Evolutionary conservation across 108 stramenopile genomes (phyloP), one percentile per base, ranked within the genome.

Genomic region (Ochromonas danica): DNA sequence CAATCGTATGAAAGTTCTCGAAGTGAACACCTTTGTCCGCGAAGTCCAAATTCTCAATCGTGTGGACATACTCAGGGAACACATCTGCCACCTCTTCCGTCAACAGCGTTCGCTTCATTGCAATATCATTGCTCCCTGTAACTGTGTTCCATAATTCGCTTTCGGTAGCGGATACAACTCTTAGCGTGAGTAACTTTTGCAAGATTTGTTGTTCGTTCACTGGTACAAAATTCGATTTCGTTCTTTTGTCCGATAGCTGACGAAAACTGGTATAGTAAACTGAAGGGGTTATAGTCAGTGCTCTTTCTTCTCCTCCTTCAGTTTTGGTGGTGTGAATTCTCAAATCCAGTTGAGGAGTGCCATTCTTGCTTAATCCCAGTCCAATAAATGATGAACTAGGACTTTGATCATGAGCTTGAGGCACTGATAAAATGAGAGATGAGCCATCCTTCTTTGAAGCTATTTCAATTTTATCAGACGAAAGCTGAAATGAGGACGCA

Each of bases 1-100:
- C 86, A 74, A 87, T 81, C 43, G 80, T 84, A 35, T 79, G 80
- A 78, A 86, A 91, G 74, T 89, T 57, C 40, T 79, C 45, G 35
- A 90, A 79, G 0, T 78, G 75, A 75, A 90, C 82, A 25, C 71
- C 75, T 62, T 89, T 86, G 70, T 91, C 89, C 3, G 71, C 81
- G 1, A 91, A 62, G 27, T 78, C 57, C 43, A 86, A 89, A 14
- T 86, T 80, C 25, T 84, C 45, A 0, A 90, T 77, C 43, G 90
- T 74, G 35, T 85, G 71, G 36, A 91, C 85, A 78, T 92, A 88
- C 83, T 92, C 91, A 28, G 91, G 91, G 61, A 92, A 92, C 0
- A 91, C 77, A 41, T 89, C 80, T 27, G 75, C 80, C 41, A 92
- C 77, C 70, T 92, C 85, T 79, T 92, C 91, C 0, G 91, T 91